These are phyloP conservation scores for Neurospora sp. DNA, from an alignment of 495 filamentous ascomycete species.

Conservation along the genomic window DNA sequence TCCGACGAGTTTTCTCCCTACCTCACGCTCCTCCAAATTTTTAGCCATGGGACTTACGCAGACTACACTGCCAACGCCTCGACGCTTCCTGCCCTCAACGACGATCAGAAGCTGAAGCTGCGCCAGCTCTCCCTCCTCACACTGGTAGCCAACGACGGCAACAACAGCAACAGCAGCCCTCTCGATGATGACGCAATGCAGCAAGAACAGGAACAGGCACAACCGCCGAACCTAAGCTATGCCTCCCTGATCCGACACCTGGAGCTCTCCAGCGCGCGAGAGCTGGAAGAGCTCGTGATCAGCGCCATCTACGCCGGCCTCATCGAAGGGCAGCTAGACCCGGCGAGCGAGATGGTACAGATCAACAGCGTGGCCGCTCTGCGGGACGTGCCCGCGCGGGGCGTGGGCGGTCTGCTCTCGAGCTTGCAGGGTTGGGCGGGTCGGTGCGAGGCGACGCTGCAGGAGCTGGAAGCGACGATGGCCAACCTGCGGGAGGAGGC, in stretches of 20 bases:
- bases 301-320: conserved; percentile 79
- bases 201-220: background rate
- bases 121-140: conserved; percentile 82
- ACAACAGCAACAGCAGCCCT: conserved; percentile 23
- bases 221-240: conserved; percentile 51
- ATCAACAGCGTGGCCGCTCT: conserved; percentile 73
- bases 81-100: conserved; percentile 60
- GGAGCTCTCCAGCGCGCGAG: conserved; percentile 52
- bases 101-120: conserved; percentile 72
- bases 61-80: conserved; percentile 46
- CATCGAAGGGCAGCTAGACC: conserved; percentile 71
- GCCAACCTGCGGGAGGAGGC: conserved; percentile 44
- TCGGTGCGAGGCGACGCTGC: conserved; percentile 65
- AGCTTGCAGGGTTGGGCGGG: conserved; percentile 63
- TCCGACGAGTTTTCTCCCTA: conserved; percentile 37
- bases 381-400: conserved; percentile 64
- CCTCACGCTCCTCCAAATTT: conserved; percentile 75
- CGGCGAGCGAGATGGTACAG: conserved; percentile 56
- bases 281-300: conserved; percentile 86
- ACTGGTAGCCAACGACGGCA: conserved; percentile 45
- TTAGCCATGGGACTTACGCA: conserved; percentile 83
- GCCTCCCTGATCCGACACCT: conserved; percentile 53
- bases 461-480: conserved; percentile 65
- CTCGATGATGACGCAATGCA: background rate
- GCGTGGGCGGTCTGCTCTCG: conserved; percentile 53